Conservation (phyloP, 768 basidiomycete species). For the Candolleomyces efflorescens region DNA sequence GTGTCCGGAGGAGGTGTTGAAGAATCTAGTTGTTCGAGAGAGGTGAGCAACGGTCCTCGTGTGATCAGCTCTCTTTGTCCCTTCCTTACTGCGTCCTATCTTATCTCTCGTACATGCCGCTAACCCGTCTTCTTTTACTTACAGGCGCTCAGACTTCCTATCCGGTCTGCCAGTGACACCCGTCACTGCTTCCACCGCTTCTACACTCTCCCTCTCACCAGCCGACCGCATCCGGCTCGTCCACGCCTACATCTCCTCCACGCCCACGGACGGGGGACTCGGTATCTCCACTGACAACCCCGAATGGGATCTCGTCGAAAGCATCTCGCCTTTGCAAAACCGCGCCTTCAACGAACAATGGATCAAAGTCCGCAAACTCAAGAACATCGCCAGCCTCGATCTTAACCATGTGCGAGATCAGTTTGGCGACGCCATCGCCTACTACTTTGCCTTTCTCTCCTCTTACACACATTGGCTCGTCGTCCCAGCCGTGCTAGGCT, state of each 20-base stretch:
- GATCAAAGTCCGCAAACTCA: conserved; percentile 71
- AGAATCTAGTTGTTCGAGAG: conserved; percentile 67
- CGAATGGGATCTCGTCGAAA: conserved; percentile 79
- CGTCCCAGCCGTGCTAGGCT: conserved; percentile 70
- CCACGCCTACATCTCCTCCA: conserved; percentile 65
- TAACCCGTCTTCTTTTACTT: background rate
- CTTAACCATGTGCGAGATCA: conserved; percentile 72
- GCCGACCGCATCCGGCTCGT: conserved; percentile 83
- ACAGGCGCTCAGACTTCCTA: conserved; percentile 72
- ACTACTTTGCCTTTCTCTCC: conserved; percentile 87
- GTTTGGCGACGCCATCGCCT: conserved; percentile 80
- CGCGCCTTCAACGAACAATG: conserved; percentile 74
- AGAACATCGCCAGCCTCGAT: conserved; percentile 57
- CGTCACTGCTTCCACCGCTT: conserved; percentile 38
- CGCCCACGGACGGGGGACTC: conserved; percentile 73
- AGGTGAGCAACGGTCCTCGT: conserved; percentile 41
- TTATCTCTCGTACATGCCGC: background rate
- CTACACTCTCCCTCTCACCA: conserved; percentile 46
- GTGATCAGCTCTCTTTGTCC: conserved; percentile 1
- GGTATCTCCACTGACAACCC: conserved; percentile 70
- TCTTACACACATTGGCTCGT: conserved; percentile 79
- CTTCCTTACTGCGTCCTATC: background rate
- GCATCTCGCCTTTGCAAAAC: conserved; percentile 83
- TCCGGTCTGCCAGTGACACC: conserved; percentile 62
- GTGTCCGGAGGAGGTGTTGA: conserved; percentile 59